Percentiles rank a stretch among this genome's conserved stretches.
phyloP scores from a whole-genome alignment of 2,329 filamentous ascomycete species.

The Phaeosphaeria sp. region DNA sequence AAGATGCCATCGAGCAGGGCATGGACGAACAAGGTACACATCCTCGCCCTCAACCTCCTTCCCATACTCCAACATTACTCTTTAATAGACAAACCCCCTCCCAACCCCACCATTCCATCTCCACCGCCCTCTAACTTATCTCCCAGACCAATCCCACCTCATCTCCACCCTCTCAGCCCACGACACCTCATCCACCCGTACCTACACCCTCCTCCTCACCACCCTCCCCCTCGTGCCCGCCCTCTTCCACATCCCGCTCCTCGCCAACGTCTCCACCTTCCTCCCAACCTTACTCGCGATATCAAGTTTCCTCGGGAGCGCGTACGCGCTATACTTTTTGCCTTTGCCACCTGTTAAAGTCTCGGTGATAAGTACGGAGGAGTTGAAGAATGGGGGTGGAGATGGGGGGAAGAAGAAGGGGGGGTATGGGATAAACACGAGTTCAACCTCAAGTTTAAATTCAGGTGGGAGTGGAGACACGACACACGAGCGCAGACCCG shows the following conservation, averaged over 20 bases:
- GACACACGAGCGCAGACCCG: constrained; percentile 15
- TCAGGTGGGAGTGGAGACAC: background rate
- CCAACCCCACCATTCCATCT: constrained; percentile 1
- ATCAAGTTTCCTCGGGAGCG: constrained; percentile 68
- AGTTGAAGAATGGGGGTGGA: background rate
- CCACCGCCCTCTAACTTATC: constrained; percentile 7
- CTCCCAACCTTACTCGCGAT: constrained; percentile 64
- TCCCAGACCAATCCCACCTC: constrained; percentile 33
- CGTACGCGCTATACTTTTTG: constrained; percentile 66
- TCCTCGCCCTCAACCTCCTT: too few relatives aligned
- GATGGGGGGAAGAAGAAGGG: constrained; percentile 16
- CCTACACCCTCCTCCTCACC: constrained; percentile 64
- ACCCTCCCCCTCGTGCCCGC: constrained; percentile 64
- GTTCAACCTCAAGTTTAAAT: background rate
- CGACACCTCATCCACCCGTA: constrained; percentile 49
- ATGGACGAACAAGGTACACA: constrained; percentile 81
- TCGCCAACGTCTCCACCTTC: constrained; percentile 50
- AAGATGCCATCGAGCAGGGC: constrained; percentile 64
- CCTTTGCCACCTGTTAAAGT: constrained; percentile 60
- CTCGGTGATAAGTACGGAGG: constrained; percentile 11
- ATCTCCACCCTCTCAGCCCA: constrained; percentile 42
- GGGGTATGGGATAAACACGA: constrained; percentile 12
- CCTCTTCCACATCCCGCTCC: constrained; percentile 62
- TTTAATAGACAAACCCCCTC: too few relatives aligned
- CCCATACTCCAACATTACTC: background rate